Percentiles rank a stretch among this genome's conserved stretches.
Conservation (phyloP, 306 rosid genomes). For the Dicorynia guianensis region DNA sequence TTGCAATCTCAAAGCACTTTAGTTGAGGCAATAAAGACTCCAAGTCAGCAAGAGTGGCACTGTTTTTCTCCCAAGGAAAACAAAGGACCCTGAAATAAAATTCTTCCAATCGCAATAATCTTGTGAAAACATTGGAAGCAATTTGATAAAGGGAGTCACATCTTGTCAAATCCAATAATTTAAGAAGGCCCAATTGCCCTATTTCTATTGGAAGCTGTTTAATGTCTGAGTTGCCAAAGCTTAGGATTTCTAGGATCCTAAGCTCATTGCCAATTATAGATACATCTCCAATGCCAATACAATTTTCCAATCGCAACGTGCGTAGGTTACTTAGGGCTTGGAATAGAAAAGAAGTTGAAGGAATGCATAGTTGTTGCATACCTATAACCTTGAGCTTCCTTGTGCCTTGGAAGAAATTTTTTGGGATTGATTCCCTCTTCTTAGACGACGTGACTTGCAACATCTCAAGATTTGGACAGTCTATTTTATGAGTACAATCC, state of each 20-base stretch:
- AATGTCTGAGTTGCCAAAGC: background rate
- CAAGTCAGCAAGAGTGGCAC: background rate
- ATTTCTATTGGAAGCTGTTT: background rate
- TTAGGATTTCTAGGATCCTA: background rate
- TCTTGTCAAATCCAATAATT: background rate
- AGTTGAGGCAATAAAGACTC: background rate
- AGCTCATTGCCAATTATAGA: background rate
- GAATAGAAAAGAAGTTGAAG: background rate
- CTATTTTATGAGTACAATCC: background rate
- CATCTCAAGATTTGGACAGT: slow-evolving; percentile 8
- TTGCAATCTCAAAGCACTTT: background rate
- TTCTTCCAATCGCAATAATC: background rate
- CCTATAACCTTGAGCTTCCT: background rate
- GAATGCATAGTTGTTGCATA: background rate
- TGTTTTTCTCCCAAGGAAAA: background rate
- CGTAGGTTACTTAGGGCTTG: background rate
- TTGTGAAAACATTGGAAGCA: background rate
- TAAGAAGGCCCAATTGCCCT: background rate
- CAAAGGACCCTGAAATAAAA: background rate
- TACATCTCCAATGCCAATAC: background rate
- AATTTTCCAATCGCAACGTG: background rate
- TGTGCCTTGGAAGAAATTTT: background rate
- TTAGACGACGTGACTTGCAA: background rate
- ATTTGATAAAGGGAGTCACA: background rate
- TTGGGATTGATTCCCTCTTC: background rate